These are phyloP conservation scores for Alternaria alternata DNA, from an alignment of 2,329 filamentous ascomycete genomes.

Conservation along the genomic window DNA sequence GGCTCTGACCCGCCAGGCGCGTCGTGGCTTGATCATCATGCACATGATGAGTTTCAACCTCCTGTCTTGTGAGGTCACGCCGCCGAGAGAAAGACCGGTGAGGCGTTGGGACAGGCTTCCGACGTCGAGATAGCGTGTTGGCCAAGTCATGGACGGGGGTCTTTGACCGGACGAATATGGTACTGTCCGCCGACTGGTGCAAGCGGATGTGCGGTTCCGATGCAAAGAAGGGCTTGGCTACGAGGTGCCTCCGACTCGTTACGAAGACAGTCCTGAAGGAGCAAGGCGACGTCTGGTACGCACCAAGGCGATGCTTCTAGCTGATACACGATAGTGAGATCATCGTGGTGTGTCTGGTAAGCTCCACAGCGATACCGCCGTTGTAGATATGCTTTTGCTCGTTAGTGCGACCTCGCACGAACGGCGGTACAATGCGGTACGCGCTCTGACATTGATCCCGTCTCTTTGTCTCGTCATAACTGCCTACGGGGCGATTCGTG, in stretches of 20 bases:
- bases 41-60: conserved; percentile 25
- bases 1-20: conserved; percentile 19
- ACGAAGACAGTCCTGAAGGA: conserved; percentile 1
- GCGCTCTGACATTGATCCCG: neutral
- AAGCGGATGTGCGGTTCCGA: conserved; percentile 15
- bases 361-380: neutral
- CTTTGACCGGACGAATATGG: conserved; percentile 9
- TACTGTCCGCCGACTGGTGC: conserved; percentile 6
- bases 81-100: conserved; percentile 12
- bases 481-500: neutral
- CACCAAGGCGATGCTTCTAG: conserved; percentile 1
- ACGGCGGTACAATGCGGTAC: neutral
- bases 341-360: neutral
- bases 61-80: conserved; percentile 18
- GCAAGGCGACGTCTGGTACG: neutral
- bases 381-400: neutral
- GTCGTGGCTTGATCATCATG: conserved; percentile 20
- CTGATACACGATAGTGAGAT: neutral
- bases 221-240: conserved; percentile 3
- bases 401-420: neutral
- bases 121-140: conserved; percentile 8
- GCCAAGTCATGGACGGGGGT: conserved; percentile 1
- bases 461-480: conserved; percentile 1
- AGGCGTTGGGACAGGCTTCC: conserved; percentile 16
- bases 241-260: conserved; percentile 10